Evolutionary conservation across 306 rosid species (phyloP).

Genomic region (Vigna mungo): DNA sequence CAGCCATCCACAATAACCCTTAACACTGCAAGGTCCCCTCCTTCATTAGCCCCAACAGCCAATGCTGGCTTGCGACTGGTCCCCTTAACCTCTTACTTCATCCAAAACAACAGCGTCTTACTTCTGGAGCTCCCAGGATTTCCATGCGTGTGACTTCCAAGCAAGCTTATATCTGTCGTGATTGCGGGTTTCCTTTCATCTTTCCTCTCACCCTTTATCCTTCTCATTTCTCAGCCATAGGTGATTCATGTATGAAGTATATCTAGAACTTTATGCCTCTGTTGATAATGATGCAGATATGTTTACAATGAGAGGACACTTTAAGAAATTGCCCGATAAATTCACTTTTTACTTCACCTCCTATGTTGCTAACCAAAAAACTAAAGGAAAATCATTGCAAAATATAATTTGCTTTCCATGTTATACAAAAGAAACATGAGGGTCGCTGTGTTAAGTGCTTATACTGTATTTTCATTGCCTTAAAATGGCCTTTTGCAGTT

Average conservation of each 20-base stretch:
- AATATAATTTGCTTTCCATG: conserved; percentile 18
- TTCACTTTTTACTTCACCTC: conserved; percentile 35
- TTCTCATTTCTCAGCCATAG: not conserved
- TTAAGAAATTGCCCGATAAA: conserved; percentile 77
- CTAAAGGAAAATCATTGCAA: not conserved
- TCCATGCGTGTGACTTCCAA: conserved; percentile 93
- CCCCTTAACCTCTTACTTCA: conserved; percentile 50
- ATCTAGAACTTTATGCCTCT: conserved; percentile 22
- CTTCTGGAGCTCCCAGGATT: conserved; percentile 60
- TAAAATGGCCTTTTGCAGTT: conserved; percentile 58
- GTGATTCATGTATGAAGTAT: conserved; percentile 7
- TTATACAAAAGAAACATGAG: conserved; percentile 1
- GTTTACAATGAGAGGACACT: conserved; percentile 85
- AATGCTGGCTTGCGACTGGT: conserved; percentile 56
- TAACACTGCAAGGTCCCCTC: conserved; percentile 42
- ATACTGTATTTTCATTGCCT: conserved; percentile 6
- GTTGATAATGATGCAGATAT: conserved; percentile 62
- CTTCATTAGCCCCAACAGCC: conserved; percentile 39
- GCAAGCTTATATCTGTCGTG: conserved; percentile 89
- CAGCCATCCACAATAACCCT: conserved; percentile 44
- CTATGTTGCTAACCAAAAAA: not conserved
- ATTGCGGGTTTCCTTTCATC: conserved; percentile 79
- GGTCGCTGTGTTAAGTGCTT: not conserved
- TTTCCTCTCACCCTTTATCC: conserved; percentile 3
- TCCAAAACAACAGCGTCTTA: conserved; percentile 42